phyloP scores from a whole-genome alignment of 2,329 filamentous ascomycete genomes.

The Triangularia setosa region DNA sequence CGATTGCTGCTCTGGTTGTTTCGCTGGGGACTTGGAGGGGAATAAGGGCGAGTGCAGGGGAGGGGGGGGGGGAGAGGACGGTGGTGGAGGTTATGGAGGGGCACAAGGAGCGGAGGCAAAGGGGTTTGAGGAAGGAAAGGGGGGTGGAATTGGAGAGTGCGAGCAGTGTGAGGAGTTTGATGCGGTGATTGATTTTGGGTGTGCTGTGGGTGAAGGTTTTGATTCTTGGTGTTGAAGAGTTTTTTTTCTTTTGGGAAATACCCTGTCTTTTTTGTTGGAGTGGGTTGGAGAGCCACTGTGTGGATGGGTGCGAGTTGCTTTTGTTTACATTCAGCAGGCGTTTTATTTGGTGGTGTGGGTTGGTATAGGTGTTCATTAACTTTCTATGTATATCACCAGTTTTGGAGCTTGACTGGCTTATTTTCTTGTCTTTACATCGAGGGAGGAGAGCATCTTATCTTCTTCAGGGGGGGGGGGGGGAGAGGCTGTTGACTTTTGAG shows the following conservation, averaged over 20 bases:
- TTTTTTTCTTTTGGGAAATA: neutral
- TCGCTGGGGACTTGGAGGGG: constrained; percentile 17
- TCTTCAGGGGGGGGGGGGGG: neutral
- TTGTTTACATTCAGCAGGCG: neutral
- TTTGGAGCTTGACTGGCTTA: neutral
- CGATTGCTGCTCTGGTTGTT: constrained; percentile 13
- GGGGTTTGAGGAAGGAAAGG: neutral
- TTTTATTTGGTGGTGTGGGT: neutral
- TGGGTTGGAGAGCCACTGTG: neutral
- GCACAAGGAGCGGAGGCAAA: constrained; percentile 11
- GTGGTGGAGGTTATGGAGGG: constrained; percentile 21
- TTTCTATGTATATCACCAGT: neutral
- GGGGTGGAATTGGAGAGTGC: constrained; percentile 24
- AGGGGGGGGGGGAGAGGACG: neutral
- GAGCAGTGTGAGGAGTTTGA: constrained; percentile 23
- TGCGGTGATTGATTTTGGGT: constrained; percentile 11
- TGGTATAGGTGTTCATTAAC: neutral
- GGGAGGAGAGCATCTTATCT: neutral
- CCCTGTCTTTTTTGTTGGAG: neutral
- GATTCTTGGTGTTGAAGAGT: neutral
- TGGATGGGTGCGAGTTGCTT: neutral
- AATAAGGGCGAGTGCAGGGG: neutral
- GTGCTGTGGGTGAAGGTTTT: neutral
- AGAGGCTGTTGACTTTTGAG: neutral
- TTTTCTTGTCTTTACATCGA: neutral